Conservation (phyloP, 768 basidiomycete species). For the Nevesoporus exiguus region DNA sequence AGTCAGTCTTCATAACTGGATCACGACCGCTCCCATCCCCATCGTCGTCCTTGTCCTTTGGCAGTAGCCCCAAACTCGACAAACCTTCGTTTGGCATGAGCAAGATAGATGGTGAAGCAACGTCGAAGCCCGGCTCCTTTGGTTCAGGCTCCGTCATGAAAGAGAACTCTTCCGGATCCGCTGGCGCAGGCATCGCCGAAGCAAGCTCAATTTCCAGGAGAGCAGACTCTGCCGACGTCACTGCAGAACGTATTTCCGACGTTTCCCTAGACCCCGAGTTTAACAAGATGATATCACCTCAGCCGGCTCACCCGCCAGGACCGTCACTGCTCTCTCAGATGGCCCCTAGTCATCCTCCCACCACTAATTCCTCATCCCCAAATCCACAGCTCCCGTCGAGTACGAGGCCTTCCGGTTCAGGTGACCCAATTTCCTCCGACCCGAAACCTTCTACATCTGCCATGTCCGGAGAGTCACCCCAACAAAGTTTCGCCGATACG, state of each 20-base stretch:
- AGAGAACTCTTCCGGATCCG: slow-evolving; percentile 22
- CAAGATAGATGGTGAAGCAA: slow-evolving; percentile 62
- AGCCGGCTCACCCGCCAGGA: slow-evolving; percentile 43
- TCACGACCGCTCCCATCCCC: slow-evolving; percentile 92
- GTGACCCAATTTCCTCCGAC: slow-evolving; percentile 15
- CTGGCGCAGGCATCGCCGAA: slow-evolving; percentile 13
- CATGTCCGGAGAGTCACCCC: slow-evolving; percentile 28
- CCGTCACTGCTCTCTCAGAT: slow-evolving; percentile 77
- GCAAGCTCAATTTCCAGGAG: slow-evolving; percentile 18
- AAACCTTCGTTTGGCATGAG: slow-evolving; percentile 91
- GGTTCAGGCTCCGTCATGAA: slow-evolving; percentile 25
- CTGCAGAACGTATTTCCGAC: slow-evolving; percentile 50
- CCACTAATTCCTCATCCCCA: slow-evolving; percentile 21
- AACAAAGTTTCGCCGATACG: slow-evolving; percentile 23
- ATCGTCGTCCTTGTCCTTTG: slow-evolving; percentile 68
- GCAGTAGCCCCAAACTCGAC: slow-evolving; percentile 72
- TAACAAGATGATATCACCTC: slow-evolving; percentile 37
- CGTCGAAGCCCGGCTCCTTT: slow-evolving; percentile 34
- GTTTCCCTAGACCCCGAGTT: slow-evolving; percentile 42
- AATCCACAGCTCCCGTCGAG: slow-evolving; percentile 27
- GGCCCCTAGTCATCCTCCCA: slow-evolving; percentile 38
- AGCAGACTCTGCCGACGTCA: slow-evolving; percentile 39
- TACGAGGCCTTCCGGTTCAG: slow-evolving; percentile 20
- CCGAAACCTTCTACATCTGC: slow-evolving; percentile 28
- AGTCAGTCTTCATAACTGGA: slow-evolving; percentile 82